Conservation (phyloP, 192 early-diverging fungal species). For the Coemansia sp. region DNA sequence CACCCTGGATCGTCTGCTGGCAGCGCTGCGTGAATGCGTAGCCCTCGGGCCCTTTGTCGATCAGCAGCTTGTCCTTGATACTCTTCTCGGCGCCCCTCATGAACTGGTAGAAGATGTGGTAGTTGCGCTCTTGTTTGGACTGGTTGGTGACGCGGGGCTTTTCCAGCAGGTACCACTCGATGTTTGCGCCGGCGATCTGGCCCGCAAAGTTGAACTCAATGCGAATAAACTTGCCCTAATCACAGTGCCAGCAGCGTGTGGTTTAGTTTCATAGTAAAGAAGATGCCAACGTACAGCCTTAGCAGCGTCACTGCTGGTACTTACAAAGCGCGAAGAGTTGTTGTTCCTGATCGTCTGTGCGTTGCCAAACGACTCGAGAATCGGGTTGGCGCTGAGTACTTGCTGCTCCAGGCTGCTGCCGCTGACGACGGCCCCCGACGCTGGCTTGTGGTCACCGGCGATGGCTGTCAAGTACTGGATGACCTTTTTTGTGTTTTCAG, state of each 20-base stretch:
- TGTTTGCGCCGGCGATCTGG: slow-evolving; percentile 91
- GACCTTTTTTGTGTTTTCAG: slow-evolving; percentile 99
- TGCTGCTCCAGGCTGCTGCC: slow-evolving; percentile 77
- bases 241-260: not conserved
- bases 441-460: slow-evolving; percentile 60
- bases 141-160: slow-evolving; percentile 96
- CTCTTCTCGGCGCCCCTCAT: slow-evolving; percentile 76
- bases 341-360: slow-evolving; percentile 98
- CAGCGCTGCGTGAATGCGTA: slow-evolving; percentile 83
- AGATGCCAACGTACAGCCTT: not conserved
- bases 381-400: slow-evolving; percentile 95
- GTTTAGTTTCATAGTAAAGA: not conserved
- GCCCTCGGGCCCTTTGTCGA: slow-evolving; percentile 71
- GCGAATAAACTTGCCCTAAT: slow-evolving; percentile 92
- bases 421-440: slow-evolving; percentile 16
- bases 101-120: slow-evolving; percentile 98
- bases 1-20: slow-evolving; percentile 86
- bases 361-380: slow-evolving; percentile 97
- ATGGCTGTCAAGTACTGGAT: slow-evolving; percentile 96
- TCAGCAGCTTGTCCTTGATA: slow-evolving; percentile 71
- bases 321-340: slow-evolving; percentile 93
- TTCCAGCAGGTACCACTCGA: slow-evolving; percentile 96
- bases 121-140: slow-evolving; percentile 88
- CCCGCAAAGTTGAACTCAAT: slow-evolving; percentile 90
- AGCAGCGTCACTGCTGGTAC: slow-evolving; percentile 52